These are phyloP conservation scores for Amyloporia xantha DNA, from an alignment of 768 basidiomycete species.

Conservation along the genomic window DNA sequence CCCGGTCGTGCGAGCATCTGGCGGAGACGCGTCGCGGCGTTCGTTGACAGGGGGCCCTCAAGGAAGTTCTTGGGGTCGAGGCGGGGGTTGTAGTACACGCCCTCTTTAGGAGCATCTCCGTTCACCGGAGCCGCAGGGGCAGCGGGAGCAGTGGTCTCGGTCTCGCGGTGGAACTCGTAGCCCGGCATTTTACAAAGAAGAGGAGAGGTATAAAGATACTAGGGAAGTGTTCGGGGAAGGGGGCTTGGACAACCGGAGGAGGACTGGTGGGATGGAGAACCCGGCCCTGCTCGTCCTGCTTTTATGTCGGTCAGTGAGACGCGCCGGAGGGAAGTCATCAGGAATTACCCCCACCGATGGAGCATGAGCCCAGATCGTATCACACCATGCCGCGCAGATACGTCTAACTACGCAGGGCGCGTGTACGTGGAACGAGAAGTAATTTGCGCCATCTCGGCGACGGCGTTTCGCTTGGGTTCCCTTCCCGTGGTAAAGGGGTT, in stretches of 20 bases:
- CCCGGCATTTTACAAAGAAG: conserved; percentile 19
- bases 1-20: conserved; percentile 52
- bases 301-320: background rate
- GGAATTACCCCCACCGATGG: background rate
- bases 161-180: conserved; percentile 20
- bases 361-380: background rate
- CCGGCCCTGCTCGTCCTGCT: background rate
- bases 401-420: conserved; percentile 1
- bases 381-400: background rate
- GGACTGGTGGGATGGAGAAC: background rate
- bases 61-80: conserved; percentile 63
- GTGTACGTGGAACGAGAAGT: conserved; percentile 1
- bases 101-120: conserved; percentile 8
- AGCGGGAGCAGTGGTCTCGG: conserved; percentile 10
- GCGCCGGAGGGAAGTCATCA: background rate
- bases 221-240: background rate
- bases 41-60: conserved; percentile 60
- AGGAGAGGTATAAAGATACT: conserved; percentile 9
- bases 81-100: conserved; percentile 58
- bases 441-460: background rate
- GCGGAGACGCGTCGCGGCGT: conserved; percentile 66
- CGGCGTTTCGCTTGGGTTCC: background rate
- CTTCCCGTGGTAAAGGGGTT: background rate
- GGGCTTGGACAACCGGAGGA: background rate
- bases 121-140: background rate